Base-by-base conservation (phyloP, 192 early-diverging fungal genomes). In the Backusella mclennaniae region DNA sequence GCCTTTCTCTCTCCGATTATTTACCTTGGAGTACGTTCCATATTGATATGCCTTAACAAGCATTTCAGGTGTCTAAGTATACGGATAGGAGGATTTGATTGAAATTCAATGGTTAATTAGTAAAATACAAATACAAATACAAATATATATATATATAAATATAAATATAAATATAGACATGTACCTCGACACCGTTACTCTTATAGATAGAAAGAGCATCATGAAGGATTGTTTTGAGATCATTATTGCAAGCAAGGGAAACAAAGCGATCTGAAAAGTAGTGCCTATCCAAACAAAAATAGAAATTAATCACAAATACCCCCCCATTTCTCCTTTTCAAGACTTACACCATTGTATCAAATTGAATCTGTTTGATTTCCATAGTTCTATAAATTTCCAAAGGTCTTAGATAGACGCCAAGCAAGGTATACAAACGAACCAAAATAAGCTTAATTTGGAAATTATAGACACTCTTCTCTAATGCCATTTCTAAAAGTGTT, bases 311-410 rank as follows among this genome's bases (percentile, higher is more conserved):
- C 29, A 66, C 35, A 49, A 7, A 6, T 17, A 46, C 26, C 26
- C n/a, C 66, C 29, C 41, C 39, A 69, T 67, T 53, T 77, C 76
- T 33, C 73, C 77, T n/a, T 86, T 73, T 21, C 82, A 53, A 69
- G 12, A 66, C 71, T 75, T 87, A 91, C 73, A 91, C 91, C 69
- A 97, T 82, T 0, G 97, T 96, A 78, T 99, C 97, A 71, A 89
- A 85, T 84, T 97, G 95, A n/a, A 97, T 87, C 79, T 96, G 90
- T 79, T 99, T 99, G 80, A 97, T 91, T 69, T 92, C 91, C 86
- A 99, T 87, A 0, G 90, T 86, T 67, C 85, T 85, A 83, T 87
- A 91, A 68, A 95, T 85, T 15, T 84, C 83, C 35, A 85, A 79
- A 6, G 93, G 84, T 19, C 90, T 90, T 33, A 84, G 79, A 77